Evolutionary conservation across 208 protist species (phyloP).

Genomic region (Spongospora subterranea): DNA sequence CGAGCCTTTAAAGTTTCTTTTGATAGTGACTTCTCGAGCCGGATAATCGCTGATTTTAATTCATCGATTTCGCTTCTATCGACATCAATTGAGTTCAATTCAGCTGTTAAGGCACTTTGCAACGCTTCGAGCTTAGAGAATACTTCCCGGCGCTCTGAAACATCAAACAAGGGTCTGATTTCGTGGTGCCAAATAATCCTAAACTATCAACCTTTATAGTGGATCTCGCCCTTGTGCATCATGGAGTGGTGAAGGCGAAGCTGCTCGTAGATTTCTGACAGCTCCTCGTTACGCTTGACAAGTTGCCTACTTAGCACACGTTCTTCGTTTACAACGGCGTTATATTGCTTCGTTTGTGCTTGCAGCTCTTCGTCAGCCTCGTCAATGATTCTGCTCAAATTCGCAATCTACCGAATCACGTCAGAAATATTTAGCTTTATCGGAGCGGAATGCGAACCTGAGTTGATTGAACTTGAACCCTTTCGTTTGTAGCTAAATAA

Average conservation of each 20-base stretch:
- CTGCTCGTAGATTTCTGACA: neutral
- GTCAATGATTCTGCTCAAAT: slow-evolving; percentile 70
- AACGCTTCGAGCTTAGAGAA: neutral
- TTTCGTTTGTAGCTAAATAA: neutral
- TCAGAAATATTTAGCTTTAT: neutral
- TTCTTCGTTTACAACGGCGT: slow-evolving; percentile 90
- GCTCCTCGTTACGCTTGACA: slow-evolving; percentile 45
- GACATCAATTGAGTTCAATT: slow-evolving; percentile 36
- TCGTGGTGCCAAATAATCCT: no score
- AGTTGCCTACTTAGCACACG: slow-evolving; percentile 65
- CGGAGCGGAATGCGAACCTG: neutral
- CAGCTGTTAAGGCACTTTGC: neutral
- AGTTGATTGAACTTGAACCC: neutral
- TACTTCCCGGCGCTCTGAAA: slow-evolving; percentile 16
- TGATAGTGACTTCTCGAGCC: neutral
- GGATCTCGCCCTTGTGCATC: slow-evolving; percentile 1
- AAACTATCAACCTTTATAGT: neutral
- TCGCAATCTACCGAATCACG: neutral
- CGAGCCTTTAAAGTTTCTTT: slow-evolving; percentile 3
- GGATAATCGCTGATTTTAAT: neutral
- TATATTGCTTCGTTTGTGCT: slow-evolving; percentile 87
- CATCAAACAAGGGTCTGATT: no score
- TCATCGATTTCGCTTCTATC: neutral
- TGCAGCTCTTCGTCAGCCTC: slow-evolving; percentile 87
- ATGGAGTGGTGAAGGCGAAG: slow-evolving; percentile 27